Evolutionary conservation across 169 alveolate genomes (phyloP).

Genomic region (Plasmodium ovale): DNA sequence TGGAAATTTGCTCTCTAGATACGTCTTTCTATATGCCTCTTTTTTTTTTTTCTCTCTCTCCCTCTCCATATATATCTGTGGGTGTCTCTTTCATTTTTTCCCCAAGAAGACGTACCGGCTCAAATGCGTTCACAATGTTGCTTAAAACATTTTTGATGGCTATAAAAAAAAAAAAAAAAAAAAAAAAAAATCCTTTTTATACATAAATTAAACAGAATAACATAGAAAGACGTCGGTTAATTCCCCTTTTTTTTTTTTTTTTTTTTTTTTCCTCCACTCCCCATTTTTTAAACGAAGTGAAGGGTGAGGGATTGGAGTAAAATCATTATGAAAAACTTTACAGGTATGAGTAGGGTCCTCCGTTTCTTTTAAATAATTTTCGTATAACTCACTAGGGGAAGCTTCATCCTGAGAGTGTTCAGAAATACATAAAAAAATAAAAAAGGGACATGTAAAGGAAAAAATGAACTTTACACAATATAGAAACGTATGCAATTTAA

Average conservation of each 20-base stretch:
- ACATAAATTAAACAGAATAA: not conserved
- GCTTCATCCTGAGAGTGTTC: constrained; percentile 15
- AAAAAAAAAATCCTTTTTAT: not conserved
- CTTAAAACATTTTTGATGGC: constrained; percentile 23
- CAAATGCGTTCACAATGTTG: constrained; percentile 31
- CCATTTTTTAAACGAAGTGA: no score
- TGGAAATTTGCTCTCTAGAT: not conserved
- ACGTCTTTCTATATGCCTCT: not conserved
- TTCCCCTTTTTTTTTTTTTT: not conserved
- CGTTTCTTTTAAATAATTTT: constrained; percentile 15
- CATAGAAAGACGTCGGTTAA: not conserved
- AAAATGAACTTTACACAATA: not conserved
- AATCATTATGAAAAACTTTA: not conserved
- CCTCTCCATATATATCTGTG: not conserved
- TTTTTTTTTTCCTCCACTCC: not conserved
- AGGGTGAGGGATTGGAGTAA: not conserved
- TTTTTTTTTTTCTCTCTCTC: not conserved
- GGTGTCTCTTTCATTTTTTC: no score
- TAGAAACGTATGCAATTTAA: not conserved
- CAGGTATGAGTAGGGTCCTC: constrained; percentile 33
- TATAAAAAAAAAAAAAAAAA: not conserved
- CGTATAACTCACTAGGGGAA: constrained; percentile 31
- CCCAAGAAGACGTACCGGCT: constrained; percentile 14
- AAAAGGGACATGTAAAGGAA: not conserved
- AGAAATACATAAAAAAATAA: not conserved